Base-by-base conservation (phyloP, 225 moss, liverwort and hornwort species). In the Marchantia polymorpha region DNA sequence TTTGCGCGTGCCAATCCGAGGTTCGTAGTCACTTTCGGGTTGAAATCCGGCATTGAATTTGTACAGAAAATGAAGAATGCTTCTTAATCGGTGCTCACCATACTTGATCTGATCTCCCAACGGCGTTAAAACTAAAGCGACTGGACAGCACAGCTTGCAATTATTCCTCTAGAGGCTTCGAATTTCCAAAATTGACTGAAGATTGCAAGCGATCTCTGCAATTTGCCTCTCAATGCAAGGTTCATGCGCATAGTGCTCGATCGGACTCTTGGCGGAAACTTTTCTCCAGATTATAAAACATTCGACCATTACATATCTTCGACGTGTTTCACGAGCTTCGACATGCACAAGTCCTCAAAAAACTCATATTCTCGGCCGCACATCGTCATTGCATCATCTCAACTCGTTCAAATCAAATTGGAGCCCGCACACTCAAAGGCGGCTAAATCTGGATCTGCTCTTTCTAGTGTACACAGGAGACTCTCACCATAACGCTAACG, bases 401-500 rank as follows among this genome's bases (percentile, higher is more conserved):
- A 65, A 26, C 27, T 29, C 27, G 20, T 48, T 23, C 58, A 22
- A 59, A 59, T 59, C 29, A 17, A 76, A 76, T 47, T 39, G 29
- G 11, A 16, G 46, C 11, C 20, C 26, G 55, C 29, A 58, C 48
- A 53, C n/a, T 13, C 22, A 51, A 23, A 47, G 52, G 52, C 73
- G 46, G 53, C 53, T 53, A 55, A 54, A 26, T 73, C 53, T 73
- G 54, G 53, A 73, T 73, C 73, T 73, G 54, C 51, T 26, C 13
- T 52, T 72, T 25, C 12, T 19, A 56, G 59, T 39, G 11, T 52
- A 31, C 8, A 39, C 58, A 10, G 30, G 49, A 74, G 66, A 52
- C 78, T 17, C 78, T 78, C 78, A 78, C 78, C 78, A 78, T 78
- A 58, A 30, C 51, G 78, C 13, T 78, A 58, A 30, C 51, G 78